Percentiles rank a stretch among this genome's conserved stretches.
phyloP scores from a whole-genome alignment of 768 basidiomycete species.

The Galerina marginata region DNA sequence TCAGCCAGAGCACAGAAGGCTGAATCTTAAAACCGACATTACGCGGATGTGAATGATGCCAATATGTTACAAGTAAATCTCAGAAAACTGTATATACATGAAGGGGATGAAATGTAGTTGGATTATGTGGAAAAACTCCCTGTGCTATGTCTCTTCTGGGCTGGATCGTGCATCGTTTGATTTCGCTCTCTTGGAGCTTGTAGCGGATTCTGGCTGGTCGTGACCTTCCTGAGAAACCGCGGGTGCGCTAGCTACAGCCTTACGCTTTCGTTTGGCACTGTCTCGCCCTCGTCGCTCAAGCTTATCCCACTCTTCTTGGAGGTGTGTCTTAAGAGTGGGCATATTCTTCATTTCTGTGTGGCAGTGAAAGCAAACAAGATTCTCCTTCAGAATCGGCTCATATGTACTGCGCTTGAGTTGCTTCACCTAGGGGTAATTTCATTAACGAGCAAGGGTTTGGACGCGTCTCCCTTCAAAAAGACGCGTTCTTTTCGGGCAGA shows the following conservation, averaged over 20 bases:
- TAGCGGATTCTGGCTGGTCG: not conserved
- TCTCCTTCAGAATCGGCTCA: slow-evolving; percentile 70
- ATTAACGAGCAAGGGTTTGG: not conserved
- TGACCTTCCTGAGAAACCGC: slow-evolving; percentile 5
- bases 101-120: too few species aligned
- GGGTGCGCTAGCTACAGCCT: slow-evolving; percentile 31
- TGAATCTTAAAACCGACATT: too few species aligned
- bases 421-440: slow-evolving; percentile 50
- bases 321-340: slow-evolving; percentile 74
- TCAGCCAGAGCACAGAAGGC: too few species aligned
- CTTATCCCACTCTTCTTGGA: slow-evolving; percentile 75
- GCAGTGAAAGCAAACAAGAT: slow-evolving; percentile 76
- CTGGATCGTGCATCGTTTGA: not conserved
- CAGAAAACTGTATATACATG: too few species aligned
- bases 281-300: slow-evolving; percentile 47
- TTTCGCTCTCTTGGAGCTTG: slow-evolving; percentile 16
- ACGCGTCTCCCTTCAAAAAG: not conserved
- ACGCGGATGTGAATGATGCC: too few species aligned
- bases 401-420: slow-evolving; percentile 56
- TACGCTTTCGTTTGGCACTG: slow-evolving; percentile 46
- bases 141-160: not conserved
- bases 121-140: too few species aligned
- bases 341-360: slow-evolving; percentile 67
- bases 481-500: not conserved
- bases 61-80: too few species aligned